A percentile compares a stretch with the other conserved stretches of the same genome.
phyloP scores from a whole-genome alignment of 306 rosid genomes.

The Dryas octopetala region DNA sequence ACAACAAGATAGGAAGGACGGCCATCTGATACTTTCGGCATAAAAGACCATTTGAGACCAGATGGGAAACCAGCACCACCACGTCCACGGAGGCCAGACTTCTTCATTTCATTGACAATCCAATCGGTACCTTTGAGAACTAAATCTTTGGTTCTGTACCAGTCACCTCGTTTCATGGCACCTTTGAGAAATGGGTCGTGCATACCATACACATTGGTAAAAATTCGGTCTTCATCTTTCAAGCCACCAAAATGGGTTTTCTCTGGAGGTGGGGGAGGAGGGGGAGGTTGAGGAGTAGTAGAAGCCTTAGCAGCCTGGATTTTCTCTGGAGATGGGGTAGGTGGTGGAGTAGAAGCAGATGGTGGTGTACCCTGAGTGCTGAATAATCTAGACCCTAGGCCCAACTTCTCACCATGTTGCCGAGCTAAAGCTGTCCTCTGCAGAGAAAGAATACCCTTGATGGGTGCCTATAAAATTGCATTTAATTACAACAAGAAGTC shows the following conservation, averaged over 20 bases:
- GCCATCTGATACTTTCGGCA: constrained; percentile 99
- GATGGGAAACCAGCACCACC: constrained; percentile 99
- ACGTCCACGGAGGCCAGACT: constrained; percentile 98
- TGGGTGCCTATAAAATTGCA: constrained; percentile 53
- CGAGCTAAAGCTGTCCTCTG: constrained; percentile 51
- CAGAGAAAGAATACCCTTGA: constrained; percentile 65
- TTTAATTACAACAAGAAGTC: constrained; percentile 12
- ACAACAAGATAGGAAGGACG: constrained; percentile 98
- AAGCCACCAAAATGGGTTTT: constrained; percentile 97
- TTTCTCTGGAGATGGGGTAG: constrained; percentile 86
- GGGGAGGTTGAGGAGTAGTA: constrained; percentile 74
- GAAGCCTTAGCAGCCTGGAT: constrained; percentile 51
- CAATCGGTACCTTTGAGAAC: constrained; percentile 93
- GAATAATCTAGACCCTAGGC: constrained; percentile 58
- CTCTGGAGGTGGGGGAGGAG: constrained; percentile 85
- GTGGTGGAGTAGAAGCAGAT: constrained; percentile 60
- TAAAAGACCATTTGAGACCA: constrained; percentile 98
- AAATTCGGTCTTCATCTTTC: constrained; percentile 94
- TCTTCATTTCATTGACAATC: constrained; percentile 97
- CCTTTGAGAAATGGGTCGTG: constrained; percentile 96
- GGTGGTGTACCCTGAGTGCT: constrained; percentile 72
- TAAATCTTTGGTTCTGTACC: constrained; percentile 89
- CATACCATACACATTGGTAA: constrained; percentile 91
- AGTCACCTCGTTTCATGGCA: constrained; percentile 96
- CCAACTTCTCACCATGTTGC: constrained; percentile 44